Evolutionary conservation across 2,329 filamentous ascomycete species (phyloP), one percentile per base, ranked within the genome.

Genomic region (Monosporascus sp.): DNA sequence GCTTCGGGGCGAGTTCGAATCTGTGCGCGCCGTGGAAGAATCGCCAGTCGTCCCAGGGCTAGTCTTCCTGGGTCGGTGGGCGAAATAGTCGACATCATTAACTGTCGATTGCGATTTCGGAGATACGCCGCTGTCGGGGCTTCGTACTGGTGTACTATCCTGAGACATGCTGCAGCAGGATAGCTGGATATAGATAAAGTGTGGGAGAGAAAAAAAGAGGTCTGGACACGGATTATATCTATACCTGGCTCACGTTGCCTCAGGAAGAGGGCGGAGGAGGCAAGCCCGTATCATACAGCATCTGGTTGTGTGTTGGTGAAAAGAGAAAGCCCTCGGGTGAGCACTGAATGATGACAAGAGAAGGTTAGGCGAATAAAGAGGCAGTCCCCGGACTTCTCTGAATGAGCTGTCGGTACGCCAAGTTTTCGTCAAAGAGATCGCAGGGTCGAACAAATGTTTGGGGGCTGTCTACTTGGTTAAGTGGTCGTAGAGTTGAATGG

Each of bases 261-360:
- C 72, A 61, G 59, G 57, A 56, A 64, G 71, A 73, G 72, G 71
- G 70, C 71, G 69, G 72, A 72, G 71, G 68, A 71, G 69, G 71
- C 64, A 69, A 66, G 61, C 60, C 65, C 58, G 65, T 65, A 62
- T 62, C 50, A 59, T 62, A 63, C 63, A 60, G 69, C 72, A 75
- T 75, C 62, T 63, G 63, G 67, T 57, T 55, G 52, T 52, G 52
- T 54, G 19, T 51, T 50, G 34, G 41, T 47, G 38, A 36, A 49
- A 55, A 54, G 37, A 53, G 51, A 52, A 55, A 57, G 53, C 53
- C 43, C 43, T 46, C 43, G 24, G 19, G 43, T 16, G 43, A 46
- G 43, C 24, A 16, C 14, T 16, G 3, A 31, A 8, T 2, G 11
- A 14, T 27, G 43, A 46, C 5, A 24, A 46, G 11, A 14, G 14